Evolutionary conservation across 1,139 yeast species (phyloP).

Genomic region (Arxiozyma slooffiae): DNA sequence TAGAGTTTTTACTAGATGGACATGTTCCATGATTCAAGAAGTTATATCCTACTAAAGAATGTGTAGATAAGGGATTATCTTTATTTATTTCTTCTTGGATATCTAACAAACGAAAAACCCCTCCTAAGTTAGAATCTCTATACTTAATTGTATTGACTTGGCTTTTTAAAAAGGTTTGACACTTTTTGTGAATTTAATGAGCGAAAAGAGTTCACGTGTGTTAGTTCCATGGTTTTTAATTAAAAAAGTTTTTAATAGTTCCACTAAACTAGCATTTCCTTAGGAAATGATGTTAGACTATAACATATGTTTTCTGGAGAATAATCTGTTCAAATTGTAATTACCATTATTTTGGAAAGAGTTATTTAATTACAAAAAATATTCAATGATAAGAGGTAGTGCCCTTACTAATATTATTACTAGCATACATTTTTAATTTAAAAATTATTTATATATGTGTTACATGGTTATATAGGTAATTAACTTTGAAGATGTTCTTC

Average conservation of each 20-base stretch:
- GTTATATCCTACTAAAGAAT: neutral
- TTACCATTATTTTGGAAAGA: neutral
- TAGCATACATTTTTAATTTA: too few species aligned
- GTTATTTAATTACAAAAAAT: too few species aligned
- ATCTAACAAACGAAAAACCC: too few species aligned
- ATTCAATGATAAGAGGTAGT: too few species aligned
- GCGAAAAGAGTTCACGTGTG: neutral
- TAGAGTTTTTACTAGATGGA: too few species aligned
- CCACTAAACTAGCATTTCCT: neutral
- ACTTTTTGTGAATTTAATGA: neutral
- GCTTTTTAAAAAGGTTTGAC: neutral
- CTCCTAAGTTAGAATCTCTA: neutral
- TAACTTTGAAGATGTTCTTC: too few species aligned
- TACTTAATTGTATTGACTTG: neutral
- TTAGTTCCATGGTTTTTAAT: neutral
- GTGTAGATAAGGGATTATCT: neutral
- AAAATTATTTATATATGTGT: too few species aligned
- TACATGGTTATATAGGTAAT: too few species aligned
- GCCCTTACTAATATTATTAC: too few species aligned
- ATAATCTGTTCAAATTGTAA: too few species aligned
- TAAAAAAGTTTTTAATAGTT: neutral
- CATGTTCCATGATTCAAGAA: neutral
- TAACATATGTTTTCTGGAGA: neutral
- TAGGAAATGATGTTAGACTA: neutral
- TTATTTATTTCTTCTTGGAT: too few species aligned